Conservation (phyloP, 2,329 filamentous ascomycete genomes). For the Pseudofabraea citricarpa region DNA sequence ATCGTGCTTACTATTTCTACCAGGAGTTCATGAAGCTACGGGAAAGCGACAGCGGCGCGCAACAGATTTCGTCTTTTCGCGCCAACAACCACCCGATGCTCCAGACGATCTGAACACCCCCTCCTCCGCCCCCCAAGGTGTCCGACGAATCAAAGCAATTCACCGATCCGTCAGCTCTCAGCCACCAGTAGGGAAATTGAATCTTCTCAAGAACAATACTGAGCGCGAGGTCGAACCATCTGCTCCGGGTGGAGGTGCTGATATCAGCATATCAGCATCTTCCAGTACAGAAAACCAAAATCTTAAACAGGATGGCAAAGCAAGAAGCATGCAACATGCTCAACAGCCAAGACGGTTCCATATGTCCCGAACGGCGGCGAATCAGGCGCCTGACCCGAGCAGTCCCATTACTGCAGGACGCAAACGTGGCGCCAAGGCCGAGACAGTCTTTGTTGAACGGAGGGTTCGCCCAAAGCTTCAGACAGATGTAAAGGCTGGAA, state of each 20-base stretch:
- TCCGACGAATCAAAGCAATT: conserved; percentile 16
- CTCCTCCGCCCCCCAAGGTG: conserved; percentile 4
- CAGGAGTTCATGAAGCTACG: conserved; percentile 24
- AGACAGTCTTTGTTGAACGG: conserved; percentile 54
- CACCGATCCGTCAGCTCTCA: conserved; percentile 11
- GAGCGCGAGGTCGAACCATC: no score
- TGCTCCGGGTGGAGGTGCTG: no score
- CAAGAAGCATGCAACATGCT: background rate
- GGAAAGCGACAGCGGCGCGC: conserved; percentile 19
- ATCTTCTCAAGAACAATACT: no score
- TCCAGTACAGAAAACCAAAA: background rate
- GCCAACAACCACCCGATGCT: conserved; percentile 19
- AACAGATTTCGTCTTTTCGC: conserved; percentile 23
- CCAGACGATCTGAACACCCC: conserved; percentile 1
- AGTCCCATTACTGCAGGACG: background rate
- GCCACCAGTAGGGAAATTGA: conserved; percentile 1
- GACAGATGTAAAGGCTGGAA: conserved; percentile 15
- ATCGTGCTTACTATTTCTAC: no score
- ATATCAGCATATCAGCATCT: background rate
- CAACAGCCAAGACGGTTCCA: conserved; percentile 47
- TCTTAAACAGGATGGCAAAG: background rate
- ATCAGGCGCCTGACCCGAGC: background rate
- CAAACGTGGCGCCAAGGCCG: conserved; percentile 16
- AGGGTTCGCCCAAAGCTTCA: conserved; percentile 31
- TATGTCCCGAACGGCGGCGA: conserved; percentile 42